A percentile compares a stretch with the other conserved stretches of the same genome.
Evolutionary conservation across 495 filamentous ascomycete genomes (phyloP).

Genomic region (Chaetomidium leptoderma): DNA sequence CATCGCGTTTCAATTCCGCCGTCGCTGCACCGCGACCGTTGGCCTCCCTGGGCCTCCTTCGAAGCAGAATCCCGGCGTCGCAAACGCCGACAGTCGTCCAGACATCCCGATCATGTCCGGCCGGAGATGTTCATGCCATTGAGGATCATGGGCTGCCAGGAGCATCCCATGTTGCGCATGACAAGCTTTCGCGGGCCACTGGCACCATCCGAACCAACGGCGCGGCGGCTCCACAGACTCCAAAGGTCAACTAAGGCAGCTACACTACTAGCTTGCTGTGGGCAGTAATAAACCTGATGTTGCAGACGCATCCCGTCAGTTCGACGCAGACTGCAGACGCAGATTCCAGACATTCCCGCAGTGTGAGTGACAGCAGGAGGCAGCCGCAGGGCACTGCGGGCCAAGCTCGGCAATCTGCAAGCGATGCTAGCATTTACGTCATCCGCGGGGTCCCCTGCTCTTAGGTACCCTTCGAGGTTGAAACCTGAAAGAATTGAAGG

Average conservation of each 20-base stretch:
- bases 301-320: too few species aligned
- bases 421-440: neutral
- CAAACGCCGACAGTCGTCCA: neutral
- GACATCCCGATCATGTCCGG: neutral
- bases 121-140: neutral
- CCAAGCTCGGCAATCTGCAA: constrained; percentile 8
- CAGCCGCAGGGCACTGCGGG: neutral
- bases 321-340: too few species aligned
- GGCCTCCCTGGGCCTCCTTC: neutral
- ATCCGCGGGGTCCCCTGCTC: neutral
- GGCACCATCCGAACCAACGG: too few species aligned
- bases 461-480: neutral
- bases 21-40: neutral
- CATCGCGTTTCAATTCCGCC: neutral
- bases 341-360: neutral
- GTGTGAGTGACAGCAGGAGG: too few species aligned
- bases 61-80: neutral
- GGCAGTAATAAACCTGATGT: too few species aligned
- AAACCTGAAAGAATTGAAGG: too few species aligned
- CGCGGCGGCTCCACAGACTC: too few species aligned
- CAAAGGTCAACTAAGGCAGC: too few species aligned
- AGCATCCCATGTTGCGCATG: neutral
- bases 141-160: neutral
- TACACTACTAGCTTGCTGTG: too few species aligned
- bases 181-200: neutral